These are phyloP conservation scores for Aciculosporium take DNA, from an alignment of 2,329 filamentous ascomycete genomes.

Conservation along the genomic window DNA sequence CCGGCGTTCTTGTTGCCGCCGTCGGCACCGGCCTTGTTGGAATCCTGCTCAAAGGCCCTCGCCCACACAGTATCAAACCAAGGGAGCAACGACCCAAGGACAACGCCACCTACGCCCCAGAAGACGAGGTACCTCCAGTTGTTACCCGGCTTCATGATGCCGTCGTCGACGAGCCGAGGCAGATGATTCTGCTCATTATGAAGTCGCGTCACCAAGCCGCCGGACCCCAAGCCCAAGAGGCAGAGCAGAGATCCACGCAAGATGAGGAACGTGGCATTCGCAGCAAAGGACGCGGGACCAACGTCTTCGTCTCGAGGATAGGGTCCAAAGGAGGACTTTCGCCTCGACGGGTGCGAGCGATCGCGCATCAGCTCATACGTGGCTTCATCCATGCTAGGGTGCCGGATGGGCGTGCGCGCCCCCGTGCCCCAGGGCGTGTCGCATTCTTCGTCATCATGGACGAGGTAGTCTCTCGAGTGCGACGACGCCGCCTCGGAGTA, in stretches of 20 bases:
- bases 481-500: conserved; percentile 57
- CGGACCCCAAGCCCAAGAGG: conserved; percentile 68
- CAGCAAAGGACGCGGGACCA: conserved; percentile 12
- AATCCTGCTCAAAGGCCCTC: conserved; percentile 28
- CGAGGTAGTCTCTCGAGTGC: conserved; percentile 28
- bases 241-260: conserved; percentile 55
- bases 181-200: conserved; percentile 53
- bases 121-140: conserved; percentile 57
- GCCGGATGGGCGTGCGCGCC: conserved; percentile 48
- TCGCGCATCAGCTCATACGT: conserved; percentile 31
- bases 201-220: conserved; percentile 64
- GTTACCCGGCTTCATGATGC: conserved; percentile 26
- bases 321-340: conserved; percentile 22
- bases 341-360: conserved; percentile 20
- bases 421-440: conserved; percentile 69
- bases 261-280: conserved; percentile 31
- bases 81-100: conserved; percentile 65
- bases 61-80: conserved; percentile 72
- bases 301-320: conserved; percentile 9
- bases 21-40: conserved; percentile 13
- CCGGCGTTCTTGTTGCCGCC: conserved; percentile 22
- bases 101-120: conserved; percentile 71
- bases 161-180: conserved; percentile 39
- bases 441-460: conserved; percentile 34
- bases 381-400: conserved; percentile 28